Conservation (phyloP, 176 grass and related monocot species). For the Cenchrus fungigraminus region DNA sequence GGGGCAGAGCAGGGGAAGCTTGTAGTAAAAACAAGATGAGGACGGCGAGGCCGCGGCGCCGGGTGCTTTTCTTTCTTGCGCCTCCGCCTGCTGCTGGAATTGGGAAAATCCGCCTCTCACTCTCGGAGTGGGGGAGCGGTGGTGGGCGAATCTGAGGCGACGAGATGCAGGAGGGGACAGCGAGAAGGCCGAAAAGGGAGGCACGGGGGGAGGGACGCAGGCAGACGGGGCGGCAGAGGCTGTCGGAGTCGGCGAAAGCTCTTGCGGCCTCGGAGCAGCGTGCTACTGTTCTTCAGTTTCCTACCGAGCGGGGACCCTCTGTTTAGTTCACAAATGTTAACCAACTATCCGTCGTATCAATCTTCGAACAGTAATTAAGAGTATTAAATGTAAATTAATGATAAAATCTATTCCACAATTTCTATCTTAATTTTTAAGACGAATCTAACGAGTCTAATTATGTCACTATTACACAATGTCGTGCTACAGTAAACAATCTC, state of each 20-base stretch:
- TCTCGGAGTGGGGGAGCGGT: slow-evolving; percentile 3
- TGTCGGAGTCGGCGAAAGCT: background rate
- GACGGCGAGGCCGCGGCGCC: background rate
- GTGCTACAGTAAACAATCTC: too few species aligned
- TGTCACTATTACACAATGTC: too few species aligned
- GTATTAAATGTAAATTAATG: too few species aligned
- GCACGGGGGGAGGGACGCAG: background rate
- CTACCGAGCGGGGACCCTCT: too few species aligned
- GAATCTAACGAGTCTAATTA: too few species aligned
- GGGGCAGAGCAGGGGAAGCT: background rate
- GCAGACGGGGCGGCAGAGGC: background rate
- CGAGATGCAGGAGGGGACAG: background rate
- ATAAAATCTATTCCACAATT: too few species aligned
- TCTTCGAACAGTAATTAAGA: too few species aligned
- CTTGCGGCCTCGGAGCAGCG: background rate
- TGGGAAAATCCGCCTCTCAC: background rate
- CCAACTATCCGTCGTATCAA: too few species aligned
- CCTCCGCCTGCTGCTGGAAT: background rate
- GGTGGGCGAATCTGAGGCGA: background rate
- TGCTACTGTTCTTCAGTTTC: too few species aligned
- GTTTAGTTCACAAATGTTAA: too few species aligned
- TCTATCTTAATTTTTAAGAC: too few species aligned
- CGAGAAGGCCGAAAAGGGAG: background rate
- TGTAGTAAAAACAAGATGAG: background rate
- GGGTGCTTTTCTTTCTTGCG: background rate